Evolutionary conservation across 345 rosid species (phyloP), one percentile per base, ranked within the genome.

Genomic region (Eucalyptus tenuipes): DNA sequence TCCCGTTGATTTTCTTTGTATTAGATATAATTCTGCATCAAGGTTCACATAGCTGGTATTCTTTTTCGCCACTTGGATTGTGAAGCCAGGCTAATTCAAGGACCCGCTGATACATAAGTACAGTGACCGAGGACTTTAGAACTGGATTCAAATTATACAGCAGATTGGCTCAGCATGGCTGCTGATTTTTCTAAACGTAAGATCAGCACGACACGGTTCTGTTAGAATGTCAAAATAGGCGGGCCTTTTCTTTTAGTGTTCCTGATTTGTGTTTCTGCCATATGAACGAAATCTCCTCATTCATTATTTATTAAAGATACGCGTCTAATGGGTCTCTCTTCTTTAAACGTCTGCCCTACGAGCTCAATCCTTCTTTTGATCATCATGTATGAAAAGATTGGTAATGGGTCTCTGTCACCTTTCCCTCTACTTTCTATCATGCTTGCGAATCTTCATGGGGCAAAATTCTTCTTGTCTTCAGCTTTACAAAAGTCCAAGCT

Each of bases 401-500:
- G 88, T 22, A 75, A 86, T 53, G 90, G 90, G 91, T 86, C 92
- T 79, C 88, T 87, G 55, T 87, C 90, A 64, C 91, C 79, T 84
- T 88, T 86, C 29, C 52, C 88, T 88, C 88, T 86, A 88, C 88
- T 89, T 89, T 50, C 88, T 61, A 87, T 91, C 87, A 86, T 91
- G 92, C 75, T 47, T 31, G 89, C 52, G 91, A 90, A 92, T 92
- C 90, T 90, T 87, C 49, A 66, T 55, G 75, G 15, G 18, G 14
- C 50, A 75, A 88, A 88, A 90, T 91, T 92, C 90, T 87, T 84
- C 90, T 25, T 86, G 81, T 90, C 91, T 91, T 88, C 92, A 86
- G 45, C 89, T 75, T 33, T 27, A 91, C 92, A 86, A 90, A 89
- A 91, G 91, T 86, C 90, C 93, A 92, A 88, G 87, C 87, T 85